Evolutionary conservation across 148 eudicot species (phyloP).

Genomic region (Fagopyrum homotropicum): DNA sequence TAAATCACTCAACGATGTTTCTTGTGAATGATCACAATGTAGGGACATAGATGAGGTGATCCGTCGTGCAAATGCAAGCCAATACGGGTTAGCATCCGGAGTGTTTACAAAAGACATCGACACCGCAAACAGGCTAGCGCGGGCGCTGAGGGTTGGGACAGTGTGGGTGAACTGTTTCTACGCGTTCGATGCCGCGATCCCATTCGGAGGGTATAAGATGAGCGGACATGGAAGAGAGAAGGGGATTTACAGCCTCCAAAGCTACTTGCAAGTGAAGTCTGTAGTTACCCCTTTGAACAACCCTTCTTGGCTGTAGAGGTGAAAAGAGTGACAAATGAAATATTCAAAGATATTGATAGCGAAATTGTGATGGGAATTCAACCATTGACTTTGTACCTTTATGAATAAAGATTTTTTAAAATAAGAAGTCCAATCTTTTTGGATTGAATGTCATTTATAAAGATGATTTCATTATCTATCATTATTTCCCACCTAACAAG

Average conservation of each 20-base stretch:
- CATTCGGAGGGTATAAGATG: conserved; percentile 68
- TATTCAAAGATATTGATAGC: too few relatives aligned
- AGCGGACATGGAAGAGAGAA: conserved; percentile 62
- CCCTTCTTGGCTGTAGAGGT: conserved; percentile 45
- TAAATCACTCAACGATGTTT: neutral
- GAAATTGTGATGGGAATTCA: too few relatives aligned
- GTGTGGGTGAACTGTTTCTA: conserved; percentile 63
- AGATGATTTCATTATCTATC: too few relatives aligned
- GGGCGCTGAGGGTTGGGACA: conserved; percentile 50
- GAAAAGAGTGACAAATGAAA: too few relatives aligned
- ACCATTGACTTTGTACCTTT: too few relatives aligned
- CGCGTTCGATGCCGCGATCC: conserved; percentile 48
- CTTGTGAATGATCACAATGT: too few relatives aligned
- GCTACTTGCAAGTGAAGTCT: conserved; percentile 59
- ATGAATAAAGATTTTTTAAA: too few relatives aligned
- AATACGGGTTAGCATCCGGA: conserved; percentile 54
- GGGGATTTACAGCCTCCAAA: conserved; percentile 43
- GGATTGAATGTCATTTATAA: too few relatives aligned
- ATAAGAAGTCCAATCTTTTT: too few relatives aligned
- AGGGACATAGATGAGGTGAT: conserved; percentile 46
- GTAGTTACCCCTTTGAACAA: conserved; percentile 52
- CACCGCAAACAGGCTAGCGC: conserved; percentile 43
- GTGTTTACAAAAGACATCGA: conserved; percentile 55
- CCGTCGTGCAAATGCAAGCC: conserved; percentile 35
- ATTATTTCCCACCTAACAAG: too few relatives aligned